These are phyloP conservation scores for Oryza glaberrima DNA, from an alignment of 176 grass and related monocot genomes.

Conservation along the genomic window DNA sequence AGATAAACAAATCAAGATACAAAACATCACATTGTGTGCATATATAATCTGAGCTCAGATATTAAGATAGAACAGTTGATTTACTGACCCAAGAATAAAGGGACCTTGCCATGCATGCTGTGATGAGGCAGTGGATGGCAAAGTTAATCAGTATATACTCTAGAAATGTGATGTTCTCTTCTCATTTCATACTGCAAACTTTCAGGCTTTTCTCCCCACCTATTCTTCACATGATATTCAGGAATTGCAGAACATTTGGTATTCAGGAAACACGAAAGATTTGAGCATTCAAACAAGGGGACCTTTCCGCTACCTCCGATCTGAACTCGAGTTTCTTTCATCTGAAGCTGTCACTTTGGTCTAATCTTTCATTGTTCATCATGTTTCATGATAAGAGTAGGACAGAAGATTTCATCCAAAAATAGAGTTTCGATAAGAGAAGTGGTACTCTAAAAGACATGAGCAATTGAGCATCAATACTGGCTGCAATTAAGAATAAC, in stretches of 20 bases:
- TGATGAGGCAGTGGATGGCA: not conserved
- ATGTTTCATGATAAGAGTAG: not conserved
- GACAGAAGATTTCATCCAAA: not conserved
- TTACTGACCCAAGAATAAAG: not conserved
- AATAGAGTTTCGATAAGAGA: not conserved
- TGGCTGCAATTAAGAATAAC: not conserved
- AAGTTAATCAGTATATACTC: not conserved
- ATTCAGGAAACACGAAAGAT: too few species aligned
- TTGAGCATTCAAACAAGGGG: not conserved
- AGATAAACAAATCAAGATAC: not conserved
- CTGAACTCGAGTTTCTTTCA: not conserved
- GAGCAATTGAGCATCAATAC: not conserved
- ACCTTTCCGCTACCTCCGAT: not conserved
- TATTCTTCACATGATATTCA: not conserved
- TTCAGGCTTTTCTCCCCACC: not conserved
- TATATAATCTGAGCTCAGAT: not conserved
- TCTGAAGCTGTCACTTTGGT: not conserved
- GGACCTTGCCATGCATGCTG: not conserved
- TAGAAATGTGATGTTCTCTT: not conserved
- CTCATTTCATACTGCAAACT: not conserved
- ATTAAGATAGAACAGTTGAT: not conserved
- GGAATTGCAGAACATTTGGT: too few species aligned
- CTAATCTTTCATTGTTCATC: not conserved
- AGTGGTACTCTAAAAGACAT: not conserved
- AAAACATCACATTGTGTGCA: not conserved